Evolutionary conservation across 2,329 filamentous ascomycete genomes (phyloP).

Genomic region (Fusarium camptoceras): DNA sequence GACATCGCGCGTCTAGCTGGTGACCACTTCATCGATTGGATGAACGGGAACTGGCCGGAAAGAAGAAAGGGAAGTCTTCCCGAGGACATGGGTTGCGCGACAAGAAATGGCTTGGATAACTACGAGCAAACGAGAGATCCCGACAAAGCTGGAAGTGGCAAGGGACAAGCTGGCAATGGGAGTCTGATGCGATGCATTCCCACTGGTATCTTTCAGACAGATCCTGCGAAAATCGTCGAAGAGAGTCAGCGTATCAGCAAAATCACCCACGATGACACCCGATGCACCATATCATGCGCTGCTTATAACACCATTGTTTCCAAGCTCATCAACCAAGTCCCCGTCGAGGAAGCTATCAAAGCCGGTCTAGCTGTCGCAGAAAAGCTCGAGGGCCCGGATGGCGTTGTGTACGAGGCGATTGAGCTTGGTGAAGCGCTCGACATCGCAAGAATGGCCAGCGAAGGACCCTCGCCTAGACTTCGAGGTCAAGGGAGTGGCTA

Average conservation of each 20-base stretch:
- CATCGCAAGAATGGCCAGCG: slow-evolving; percentile 47
- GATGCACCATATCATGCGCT: slow-evolving; percentile 53
- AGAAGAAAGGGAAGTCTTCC: slow-evolving; percentile 50
- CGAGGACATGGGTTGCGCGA: slow-evolving; percentile 56
- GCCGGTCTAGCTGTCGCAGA: slow-evolving; percentile 42
- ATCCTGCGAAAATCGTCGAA: slow-evolving; percentile 41
- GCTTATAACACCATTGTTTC: slow-evolving; percentile 56
- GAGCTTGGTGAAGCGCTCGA: slow-evolving; percentile 44
- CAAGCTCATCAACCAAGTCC: slow-evolving; percentile 47
- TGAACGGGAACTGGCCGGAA: slow-evolving; percentile 57
- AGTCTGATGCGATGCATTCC: slow-evolving; percentile 62
- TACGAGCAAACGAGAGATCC: slow-evolving; percentile 44
- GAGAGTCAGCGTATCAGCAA: slow-evolving; percentile 54
- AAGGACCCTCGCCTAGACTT: slow-evolving; percentile 48
- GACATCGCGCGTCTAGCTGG: slow-evolving; percentile 53
- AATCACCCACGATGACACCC: slow-evolving; percentile 54
- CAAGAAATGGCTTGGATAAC: slow-evolving; percentile 48
- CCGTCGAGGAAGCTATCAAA: slow-evolving; percentile 46
- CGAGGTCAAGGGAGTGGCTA: slow-evolving; percentile 52
- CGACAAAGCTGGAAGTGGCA: slow-evolving; percentile 52
- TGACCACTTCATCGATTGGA: slow-evolving; percentile 57
- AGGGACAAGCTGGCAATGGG: slow-evolving; percentile 57
- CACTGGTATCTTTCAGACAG: slow-evolving; percentile 55
- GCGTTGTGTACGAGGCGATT: slow-evolving; percentile 45
- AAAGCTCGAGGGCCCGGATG: slow-evolving; percentile 37